Evolutionary conservation across 2,329 filamentous ascomycete species (phyloP), one percentile per base, ranked within the genome.

Genomic region (Botrytis squamosa): DNA sequence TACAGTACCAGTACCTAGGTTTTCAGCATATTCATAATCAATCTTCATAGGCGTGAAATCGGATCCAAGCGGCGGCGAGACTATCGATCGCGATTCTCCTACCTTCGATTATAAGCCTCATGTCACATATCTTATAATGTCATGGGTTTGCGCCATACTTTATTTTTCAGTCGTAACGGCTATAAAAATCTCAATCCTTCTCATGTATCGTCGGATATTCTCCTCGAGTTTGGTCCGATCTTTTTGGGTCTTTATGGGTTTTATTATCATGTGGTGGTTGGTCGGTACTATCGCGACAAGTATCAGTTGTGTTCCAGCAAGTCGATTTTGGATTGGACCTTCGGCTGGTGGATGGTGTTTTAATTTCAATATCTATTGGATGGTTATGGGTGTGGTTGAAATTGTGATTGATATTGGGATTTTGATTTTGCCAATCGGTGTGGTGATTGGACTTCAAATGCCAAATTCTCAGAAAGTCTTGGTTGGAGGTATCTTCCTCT

Each of bases 181-280:
- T 33, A 70, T 69, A 18, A 73, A 73, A 38, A 60, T 70, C 20
- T 73, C 71, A 20, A 73, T 73, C 42, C 65, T 73, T 12, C n/a
- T 69, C 12, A 70, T 73, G 66, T 73, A 73, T 36, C 71, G 71
- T 33, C 65, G 71, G 4, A 73, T 73, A 29, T 73, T 73, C 42
- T 60, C 52, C 3, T 33, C 42, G 40, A 60, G 55, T 29, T 33
- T 73, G 4, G 46, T 46, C 5, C 52, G 55, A 12, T 46, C 52
- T 22, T 70, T 38, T n/a, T 59, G 49, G 55, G 16, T 52, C 42
- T 62, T 70, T 14, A 44, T 62, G 55, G 20, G 65, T n/a, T 25
- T 63, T 3, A n/a, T 62, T 9, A 8, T 70, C 4, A 0, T 29
- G 33, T 73, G 71, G 71, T 73, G 64, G 64, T 25, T 70, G 7